Percentiles rank a stretch among this genome's conserved stretches.
Evolutionary conservation across 164 flowering plant species (phyloP).

Genomic region (Stephania cephalantha): DNA sequence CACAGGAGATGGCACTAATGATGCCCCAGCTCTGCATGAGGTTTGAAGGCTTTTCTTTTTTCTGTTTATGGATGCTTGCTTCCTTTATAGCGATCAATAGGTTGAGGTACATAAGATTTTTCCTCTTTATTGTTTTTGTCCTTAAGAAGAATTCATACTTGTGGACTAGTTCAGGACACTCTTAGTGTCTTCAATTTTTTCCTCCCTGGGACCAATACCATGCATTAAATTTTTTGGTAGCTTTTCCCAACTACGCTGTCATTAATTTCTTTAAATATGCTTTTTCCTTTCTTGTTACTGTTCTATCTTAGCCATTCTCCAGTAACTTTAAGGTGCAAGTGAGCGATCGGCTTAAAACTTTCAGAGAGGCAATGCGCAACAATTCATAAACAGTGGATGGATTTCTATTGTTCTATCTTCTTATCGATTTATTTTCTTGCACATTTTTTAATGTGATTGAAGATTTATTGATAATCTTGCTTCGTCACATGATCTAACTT

Average conservation of each 20-base stretch:
- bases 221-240: too few relatives aligned
- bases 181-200: too few relatives aligned
- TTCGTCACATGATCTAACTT: background rate
- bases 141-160: background rate
- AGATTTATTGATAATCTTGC: background rate
- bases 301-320: background rate
- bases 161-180: background rate
- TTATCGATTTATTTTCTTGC: background rate
- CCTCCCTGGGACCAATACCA: too few relatives aligned
- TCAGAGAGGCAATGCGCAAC: background rate
- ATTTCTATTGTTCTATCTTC: background rate
- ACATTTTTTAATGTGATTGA: background rate
- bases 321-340: background rate
- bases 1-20: slow-evolving; percentile 98
- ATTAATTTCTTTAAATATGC: background rate
- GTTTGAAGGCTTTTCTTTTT: slow-evolving; percentile 23
- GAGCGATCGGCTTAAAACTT: background rate
- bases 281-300: background rate
- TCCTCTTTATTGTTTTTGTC: background rate
- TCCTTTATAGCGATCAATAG: background rate
- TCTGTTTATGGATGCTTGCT: background rate
- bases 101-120: background rate
- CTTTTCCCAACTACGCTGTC: background rate
- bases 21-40: slow-evolving; percentile 98
- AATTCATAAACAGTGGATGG: background rate